Conservation (phyloP, 345 rosid species). For the Sonneratia alba region DNA sequence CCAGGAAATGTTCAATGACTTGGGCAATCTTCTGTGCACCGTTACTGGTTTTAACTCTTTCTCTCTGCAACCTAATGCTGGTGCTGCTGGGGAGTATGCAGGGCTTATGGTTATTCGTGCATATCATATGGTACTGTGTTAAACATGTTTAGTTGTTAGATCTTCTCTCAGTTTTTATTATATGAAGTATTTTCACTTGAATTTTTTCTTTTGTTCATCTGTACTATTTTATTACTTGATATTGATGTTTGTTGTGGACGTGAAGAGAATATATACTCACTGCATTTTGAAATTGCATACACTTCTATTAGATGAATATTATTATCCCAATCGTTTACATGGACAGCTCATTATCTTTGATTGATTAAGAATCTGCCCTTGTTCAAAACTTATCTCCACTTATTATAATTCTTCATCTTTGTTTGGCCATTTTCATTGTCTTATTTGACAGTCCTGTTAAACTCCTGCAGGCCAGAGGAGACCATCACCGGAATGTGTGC, state of each 20-base stretch:
- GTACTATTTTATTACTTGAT: neutral
- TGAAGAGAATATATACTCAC: neutral
- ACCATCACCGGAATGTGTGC: conserved; percentile 91
- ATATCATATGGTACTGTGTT: conserved; percentile 60
- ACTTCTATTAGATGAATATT: neutral
- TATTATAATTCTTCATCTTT: neutral
- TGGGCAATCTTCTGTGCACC: conserved; percentile 79
- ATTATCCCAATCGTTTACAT: neutral
- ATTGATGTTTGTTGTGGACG: neutral
- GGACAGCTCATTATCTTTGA: neutral
- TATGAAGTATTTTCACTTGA: neutral
- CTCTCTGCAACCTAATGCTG: conserved; percentile 99
- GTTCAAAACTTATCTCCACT: neutral
- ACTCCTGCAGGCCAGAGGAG: conserved; percentile 76
- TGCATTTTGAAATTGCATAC: neutral
- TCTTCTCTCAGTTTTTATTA: neutral
- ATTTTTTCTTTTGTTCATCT: neutral
- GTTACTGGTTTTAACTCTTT: conserved; percentile 96
- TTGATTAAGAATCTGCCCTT: neutral
- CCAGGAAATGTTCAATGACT: conserved; percentile 85
- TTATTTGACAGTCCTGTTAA: conserved; percentile 1
- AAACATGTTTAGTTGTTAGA: neutral
- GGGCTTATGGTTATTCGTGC: conserved; percentile 99
- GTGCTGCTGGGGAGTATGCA: conserved; percentile 98
- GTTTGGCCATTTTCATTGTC: neutral